These are phyloP conservation scores for Vigna angularis DNA, from an alignment of 306 rosid species.

Conservation along the genomic window DNA sequence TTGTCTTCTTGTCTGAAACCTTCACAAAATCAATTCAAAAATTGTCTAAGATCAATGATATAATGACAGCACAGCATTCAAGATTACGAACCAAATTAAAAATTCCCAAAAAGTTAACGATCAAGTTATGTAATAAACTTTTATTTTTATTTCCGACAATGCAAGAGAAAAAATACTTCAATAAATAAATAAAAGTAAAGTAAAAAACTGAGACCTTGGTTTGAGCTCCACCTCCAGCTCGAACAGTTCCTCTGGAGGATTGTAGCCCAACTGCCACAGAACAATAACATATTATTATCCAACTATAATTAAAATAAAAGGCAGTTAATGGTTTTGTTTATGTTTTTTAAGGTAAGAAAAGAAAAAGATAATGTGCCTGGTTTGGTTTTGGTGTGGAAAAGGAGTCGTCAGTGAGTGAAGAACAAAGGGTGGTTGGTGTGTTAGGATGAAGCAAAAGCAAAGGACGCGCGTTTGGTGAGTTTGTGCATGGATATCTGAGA, in stretches of 20 bases:
- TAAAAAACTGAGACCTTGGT: constrained; percentile 58
- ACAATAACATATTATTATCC: constrained; percentile 7
- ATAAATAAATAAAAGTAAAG: background rate
- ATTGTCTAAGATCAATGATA: too few relatives aligned
- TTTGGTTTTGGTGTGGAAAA: constrained; percentile 55
- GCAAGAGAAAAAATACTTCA: background rate
- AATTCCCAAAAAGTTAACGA: too few relatives aligned
- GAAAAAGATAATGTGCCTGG: constrained; percentile 43
- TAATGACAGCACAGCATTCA: too few relatives aligned
- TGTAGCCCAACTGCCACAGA: constrained; percentile 69
- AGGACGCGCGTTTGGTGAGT: constrained; percentile 40
- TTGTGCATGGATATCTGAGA: constrained; percentile 47
- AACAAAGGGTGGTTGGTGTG: constrained; percentile 51
- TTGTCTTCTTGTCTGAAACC: too few relatives aligned
- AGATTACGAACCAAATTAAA: too few relatives aligned
- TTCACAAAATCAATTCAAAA: too few relatives aligned
- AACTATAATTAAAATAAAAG: background rate
- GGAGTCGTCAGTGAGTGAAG: constrained; percentile 58
- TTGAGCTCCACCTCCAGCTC: constrained; percentile 69
- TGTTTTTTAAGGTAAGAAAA: background rate
- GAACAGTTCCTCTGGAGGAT: constrained; percentile 72
- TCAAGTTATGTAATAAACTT: too few relatives aligned
- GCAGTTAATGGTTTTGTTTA: background rate
- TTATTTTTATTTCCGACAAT: background rate
- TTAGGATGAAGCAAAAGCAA: constrained; percentile 49